Base-by-base conservation (phyloP, 495 filamentous ascomycete species). In the Cudoniella acicularis region DNA sequence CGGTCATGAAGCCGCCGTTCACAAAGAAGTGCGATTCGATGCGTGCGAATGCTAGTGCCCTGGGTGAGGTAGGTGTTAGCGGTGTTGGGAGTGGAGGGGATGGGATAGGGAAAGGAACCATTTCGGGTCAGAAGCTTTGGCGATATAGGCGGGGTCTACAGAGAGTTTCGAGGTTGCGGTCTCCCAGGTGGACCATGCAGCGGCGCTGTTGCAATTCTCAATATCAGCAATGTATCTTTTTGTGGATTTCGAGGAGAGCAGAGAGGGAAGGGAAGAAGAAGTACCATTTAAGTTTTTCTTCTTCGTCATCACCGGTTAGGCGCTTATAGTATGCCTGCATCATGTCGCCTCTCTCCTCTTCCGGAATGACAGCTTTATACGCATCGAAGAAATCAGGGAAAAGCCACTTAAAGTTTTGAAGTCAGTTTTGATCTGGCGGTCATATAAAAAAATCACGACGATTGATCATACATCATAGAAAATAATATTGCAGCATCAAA, bases 351-450 rank as follows among this genome's bases (percentile, higher is more conserved):
- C 73, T 67, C 52, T 77, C 73, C n/a, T 64, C 61, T 22, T 61
- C 65, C 9, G 69, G 61, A 10, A 78, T 62, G 17, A 61, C 70
- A 11, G 46, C 43, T 17, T 73, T 41, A 51, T 73, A 79, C 1
- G 56, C 53, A 26, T 77, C 75, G 62, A 70, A 74, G 20, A 64
- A 69, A 42, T 77, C 73, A 1, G 77, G 77, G 45, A 69, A 79
- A 41, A 79, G 22, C 53, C 58, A 62, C 30, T 36, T 4, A 6
- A 6, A 6, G 30, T 36, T 36, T 4, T 6, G 4, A 13, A 36
- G 30, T 36, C n/a, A n/a, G n/a, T n/a, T n/a, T n/a, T n/a, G n/a
- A n/a, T n/a, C n/a, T n/a, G n/a, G n/a, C n/a, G n/a, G n/a, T n/a
- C n/a, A n/a, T n/a, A n/a, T n/a, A n/a, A n/a, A n/a, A n/a, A n/a